Percentiles rank a stretch among this genome's conserved stretches.
phyloP scores from a whole-genome alignment of 1,284 basidiomycete species.

The Caloboletus firmus region DNA sequence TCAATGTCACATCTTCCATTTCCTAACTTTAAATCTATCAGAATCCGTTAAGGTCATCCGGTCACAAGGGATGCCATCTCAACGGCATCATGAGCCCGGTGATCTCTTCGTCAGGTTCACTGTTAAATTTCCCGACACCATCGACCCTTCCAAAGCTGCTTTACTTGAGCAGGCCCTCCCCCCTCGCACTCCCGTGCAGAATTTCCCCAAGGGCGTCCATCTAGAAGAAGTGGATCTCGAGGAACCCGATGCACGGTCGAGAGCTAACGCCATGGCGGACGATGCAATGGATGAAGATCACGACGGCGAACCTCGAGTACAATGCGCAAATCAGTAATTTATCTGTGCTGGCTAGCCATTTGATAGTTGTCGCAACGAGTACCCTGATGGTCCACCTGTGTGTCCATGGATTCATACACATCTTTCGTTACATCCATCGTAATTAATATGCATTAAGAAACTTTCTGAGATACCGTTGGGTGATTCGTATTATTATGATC shows the following conservation, averaged over 20 bases:
- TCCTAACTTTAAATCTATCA: conserved; percentile 35
- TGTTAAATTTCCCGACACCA: conserved; percentile 87
- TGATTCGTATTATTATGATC: background rate
- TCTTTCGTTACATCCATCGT: conserved; percentile 32
- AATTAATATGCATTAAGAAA: conserved; percentile 31
- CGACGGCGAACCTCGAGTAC: conserved; percentile 70
- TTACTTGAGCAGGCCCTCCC: conserved; percentile 89
- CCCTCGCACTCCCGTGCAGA: conserved; percentile 69
- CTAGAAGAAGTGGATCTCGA: conserved; percentile 88
- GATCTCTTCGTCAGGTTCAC: conserved; percentile 89
- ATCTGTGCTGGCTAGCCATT: conserved; percentile 10
- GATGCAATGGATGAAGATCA: conserved; percentile 90
- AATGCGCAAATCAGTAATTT: conserved; percentile 78
- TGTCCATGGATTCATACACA: conserved; percentile 30
- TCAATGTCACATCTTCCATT: conserved; percentile 9
- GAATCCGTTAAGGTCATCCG: conserved; percentile 89
- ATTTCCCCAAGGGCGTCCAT: conserved; percentile 65
- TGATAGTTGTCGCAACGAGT: conserved; percentile 23
- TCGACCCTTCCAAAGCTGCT: conserved; percentile 69
- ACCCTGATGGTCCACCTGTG: conserved; percentile 20
- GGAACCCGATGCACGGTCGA: conserved; percentile 80
- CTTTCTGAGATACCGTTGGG: conserved; percentile 1
- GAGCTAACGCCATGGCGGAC: conserved; percentile 49
- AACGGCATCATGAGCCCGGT: conserved; percentile 95
- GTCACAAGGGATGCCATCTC: conserved; percentile 98